phyloP scores from a whole-genome alignment of 2,329 filamentous ascomycete species.

The Exophiala lecanii-corni region DNA sequence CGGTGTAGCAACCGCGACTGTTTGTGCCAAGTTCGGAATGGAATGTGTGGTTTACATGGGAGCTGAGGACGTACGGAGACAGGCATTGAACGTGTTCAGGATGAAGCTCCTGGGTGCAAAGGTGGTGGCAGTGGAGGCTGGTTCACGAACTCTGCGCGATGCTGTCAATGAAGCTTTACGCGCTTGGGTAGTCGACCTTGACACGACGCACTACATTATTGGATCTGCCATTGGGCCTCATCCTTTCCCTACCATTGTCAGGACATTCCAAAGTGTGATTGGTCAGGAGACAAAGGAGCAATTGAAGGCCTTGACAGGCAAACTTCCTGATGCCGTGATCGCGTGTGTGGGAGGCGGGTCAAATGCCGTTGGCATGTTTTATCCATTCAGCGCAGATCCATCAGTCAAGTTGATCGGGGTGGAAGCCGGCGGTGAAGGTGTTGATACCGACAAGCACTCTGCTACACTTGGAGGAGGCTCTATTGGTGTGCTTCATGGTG shows the following conservation, averaged over 20 bases:
- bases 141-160: slow-evolving; percentile 74
- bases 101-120: slow-evolving; percentile 94
- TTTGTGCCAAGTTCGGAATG: slow-evolving; percentile 98
- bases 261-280: slow-evolving; percentile 96
- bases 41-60: slow-evolving; percentile 98
- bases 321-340: slow-evolving; percentile 91
- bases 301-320: slow-evolving; percentile 76
- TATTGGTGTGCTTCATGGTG: slow-evolving; percentile 92
- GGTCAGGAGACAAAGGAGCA: slow-evolving; percentile 91
- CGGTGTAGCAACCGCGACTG: slow-evolving; percentile 93
- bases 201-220: slow-evolving; percentile 97
- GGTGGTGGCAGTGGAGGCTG: slow-evolving; percentile 88
- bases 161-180: slow-evolving; percentile 94
- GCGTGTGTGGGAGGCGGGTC: slow-evolving; percentile 94
- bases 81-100: slow-evolving; percentile 96
- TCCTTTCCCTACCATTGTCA: slow-evolving; percentile 94
- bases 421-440: slow-evolving; percentile 88
- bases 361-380: slow-evolving; percentile 98
- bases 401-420: slow-evolving; percentile 87
- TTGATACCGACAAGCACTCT: slow-evolving; percentile 79
- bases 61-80: slow-evolving; percentile 90
- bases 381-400: slow-evolving; percentile 81
- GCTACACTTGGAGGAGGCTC: slow-evolving; percentile 81
- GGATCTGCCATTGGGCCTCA: slow-evolving; percentile 96
- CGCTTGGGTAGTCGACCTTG: slow-evolving; percentile 86